These are phyloP conservation scores for Euphorbia peplus DNA, from an alignment of 345 rosid species.

Conservation along the genomic window DNA sequence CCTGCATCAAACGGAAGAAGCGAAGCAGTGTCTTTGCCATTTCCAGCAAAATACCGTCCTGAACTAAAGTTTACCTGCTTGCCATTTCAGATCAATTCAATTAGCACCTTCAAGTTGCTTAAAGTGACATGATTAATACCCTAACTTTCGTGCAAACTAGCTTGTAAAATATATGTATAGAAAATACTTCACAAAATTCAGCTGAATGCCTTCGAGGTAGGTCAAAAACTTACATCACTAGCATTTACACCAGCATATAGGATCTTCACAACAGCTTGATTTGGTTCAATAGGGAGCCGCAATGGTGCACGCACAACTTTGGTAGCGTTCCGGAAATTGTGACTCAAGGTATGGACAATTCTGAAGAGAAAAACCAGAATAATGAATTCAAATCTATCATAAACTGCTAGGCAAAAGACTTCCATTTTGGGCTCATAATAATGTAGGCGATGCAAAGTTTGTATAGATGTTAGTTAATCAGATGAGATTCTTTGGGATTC, in stretches of 20 bases:
- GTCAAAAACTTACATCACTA: conserved; percentile 83
- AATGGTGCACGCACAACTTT: conserved; percentile 45
- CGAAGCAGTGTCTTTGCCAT: conserved; percentile 33
- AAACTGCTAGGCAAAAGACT: conserved; percentile 5
- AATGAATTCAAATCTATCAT: background rate
- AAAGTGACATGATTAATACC: too few relatives aligned
- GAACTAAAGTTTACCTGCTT: conserved; percentile 93
- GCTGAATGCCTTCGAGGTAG: conserved; percentile 16
- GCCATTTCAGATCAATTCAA: conserved; percentile 13
- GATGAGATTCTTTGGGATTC: too few relatives aligned
- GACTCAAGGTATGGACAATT: conserved; percentile 80
- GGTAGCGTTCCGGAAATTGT: conserved; percentile 86
- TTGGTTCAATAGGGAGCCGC: conserved; percentile 60
- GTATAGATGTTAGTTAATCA: too few relatives aligned
- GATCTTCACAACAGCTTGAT: conserved; percentile 77
- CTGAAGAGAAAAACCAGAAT: conserved; percentile 44
- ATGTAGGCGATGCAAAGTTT: background rate
- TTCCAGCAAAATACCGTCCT: conserved; percentile 77
- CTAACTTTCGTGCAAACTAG: too few relatives aligned
- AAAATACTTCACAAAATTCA: background rate
- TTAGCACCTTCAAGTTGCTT: too few relatives aligned
- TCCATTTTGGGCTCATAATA: background rate
- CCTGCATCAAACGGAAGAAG: conserved; percentile 94
- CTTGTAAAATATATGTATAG: background rate
- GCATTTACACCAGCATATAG: conserved; percentile 96